A percentile compares a stretch with the other conserved stretches of the same genome.
phyloP scores from a whole-genome alignment of 164 flowering plant genomes.

The Dillenia suffruticosa region DNA sequence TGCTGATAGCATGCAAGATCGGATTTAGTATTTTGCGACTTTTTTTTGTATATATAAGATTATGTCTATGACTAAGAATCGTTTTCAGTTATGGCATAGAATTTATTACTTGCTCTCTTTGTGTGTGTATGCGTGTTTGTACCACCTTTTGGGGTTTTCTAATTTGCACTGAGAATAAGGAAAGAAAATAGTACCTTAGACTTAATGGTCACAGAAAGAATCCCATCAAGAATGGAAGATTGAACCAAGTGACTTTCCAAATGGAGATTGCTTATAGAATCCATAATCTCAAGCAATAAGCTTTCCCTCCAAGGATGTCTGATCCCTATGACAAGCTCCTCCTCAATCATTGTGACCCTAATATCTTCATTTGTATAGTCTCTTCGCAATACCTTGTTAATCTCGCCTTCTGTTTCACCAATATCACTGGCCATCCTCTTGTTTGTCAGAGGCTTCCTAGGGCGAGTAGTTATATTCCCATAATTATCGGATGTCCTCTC shows the following conservation, averaged over 20 bases:
- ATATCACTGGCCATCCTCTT: constrained; percentile 68
- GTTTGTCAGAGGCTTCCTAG: constrained; percentile 32
- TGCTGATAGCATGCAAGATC: too few relatives aligned
- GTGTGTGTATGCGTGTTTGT: too few relatives aligned
- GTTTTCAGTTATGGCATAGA: too few relatives aligned
- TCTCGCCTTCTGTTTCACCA: constrained; percentile 35
- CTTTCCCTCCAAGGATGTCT: constrained; percentile 67
- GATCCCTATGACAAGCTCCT: constrained; percentile 56
- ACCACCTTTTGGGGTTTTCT: too few relatives aligned
- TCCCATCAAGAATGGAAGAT: constrained; percentile 56
- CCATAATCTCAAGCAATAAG: constrained; percentile 67
- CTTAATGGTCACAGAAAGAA: constrained; percentile 49
- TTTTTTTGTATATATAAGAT: too few relatives aligned
- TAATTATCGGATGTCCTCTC: constrained; percentile 76
- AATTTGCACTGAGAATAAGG: too few relatives aligned
- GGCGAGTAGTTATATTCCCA: constrained; percentile 20
- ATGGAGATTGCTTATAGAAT: constrained; percentile 48
- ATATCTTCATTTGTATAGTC: constrained; percentile 31
- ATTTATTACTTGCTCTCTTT: too few relatives aligned
- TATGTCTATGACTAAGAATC: too few relatives aligned
- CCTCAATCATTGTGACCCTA: constrained; percentile 40
- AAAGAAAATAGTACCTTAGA: constrained; percentile 51
- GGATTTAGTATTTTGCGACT: too few relatives aligned
- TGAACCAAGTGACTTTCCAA: constrained; percentile 61
- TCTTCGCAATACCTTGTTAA: constrained; percentile 19